These are phyloP conservation scores for Abrus pulchellus DNA, from an alignment of 306 rosid species.

Conservation along the genomic window DNA sequence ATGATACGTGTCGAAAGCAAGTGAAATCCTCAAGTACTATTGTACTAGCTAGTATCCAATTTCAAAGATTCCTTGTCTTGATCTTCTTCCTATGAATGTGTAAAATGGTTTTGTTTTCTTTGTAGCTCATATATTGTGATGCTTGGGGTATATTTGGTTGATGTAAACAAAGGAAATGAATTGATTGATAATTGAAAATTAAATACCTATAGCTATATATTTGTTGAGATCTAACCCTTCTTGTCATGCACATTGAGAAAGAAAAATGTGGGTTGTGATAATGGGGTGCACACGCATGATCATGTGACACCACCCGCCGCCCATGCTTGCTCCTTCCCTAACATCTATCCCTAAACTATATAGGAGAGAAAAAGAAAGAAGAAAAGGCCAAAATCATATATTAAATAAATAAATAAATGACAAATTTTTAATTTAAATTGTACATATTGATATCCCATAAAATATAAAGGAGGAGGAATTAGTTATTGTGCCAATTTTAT, in stretches of 20 bases:
- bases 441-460: background rate
- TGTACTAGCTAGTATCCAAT: background rate
- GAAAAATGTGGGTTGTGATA: slow-evolving; percentile 47
- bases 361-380: background rate
- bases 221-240: slow-evolving; percentile 19
- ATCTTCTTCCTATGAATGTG: slow-evolving; percentile 28
- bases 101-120: slow-evolving; percentile 24
- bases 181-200: slow-evolving; percentile 40
- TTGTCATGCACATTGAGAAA: slow-evolving; percentile 17
- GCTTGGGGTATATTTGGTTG: slow-evolving; percentile 42
- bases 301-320: slow-evolving; percentile 51
- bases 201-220: background rate
- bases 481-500: background rate
- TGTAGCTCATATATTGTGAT: slow-evolving; percentile 15
- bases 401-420: background rate
- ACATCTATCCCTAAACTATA: slow-evolving; percentile 41
- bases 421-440: background rate
- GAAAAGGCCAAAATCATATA: background rate
- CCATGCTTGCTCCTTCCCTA: slow-evolving; percentile 37
- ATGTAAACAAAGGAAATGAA: slow-evolving; percentile 30
- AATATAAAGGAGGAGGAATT: background rate
- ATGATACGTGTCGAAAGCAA: slow-evolving; percentile 40
- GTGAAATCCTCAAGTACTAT: slow-evolving; percentile 3
- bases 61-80: slow-evolving; percentile 39
- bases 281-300: slow-evolving; percentile 70